Percentiles rank a stretch among this genome's conserved stretches.
Conservation (phyloP, 1,284 basidiomycete genomes). For the Ceratobasidium sp. region DNA sequence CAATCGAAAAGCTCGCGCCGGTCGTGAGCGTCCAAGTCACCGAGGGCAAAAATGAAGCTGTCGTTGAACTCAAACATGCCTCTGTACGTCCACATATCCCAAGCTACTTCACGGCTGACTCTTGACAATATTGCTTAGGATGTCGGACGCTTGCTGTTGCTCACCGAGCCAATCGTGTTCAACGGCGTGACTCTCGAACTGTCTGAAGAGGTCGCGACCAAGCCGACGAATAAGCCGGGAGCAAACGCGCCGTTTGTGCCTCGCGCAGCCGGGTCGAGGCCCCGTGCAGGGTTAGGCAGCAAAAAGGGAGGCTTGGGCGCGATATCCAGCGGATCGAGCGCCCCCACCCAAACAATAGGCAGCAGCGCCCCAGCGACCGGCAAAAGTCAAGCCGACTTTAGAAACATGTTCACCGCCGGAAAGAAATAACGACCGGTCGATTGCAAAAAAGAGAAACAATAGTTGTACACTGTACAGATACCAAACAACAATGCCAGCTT, state of each 20-base stretch:
- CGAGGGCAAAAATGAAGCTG: constrained; percentile 67
- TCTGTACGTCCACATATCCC: constrained; percentile 60
- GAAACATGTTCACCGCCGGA: constrained; percentile 24
- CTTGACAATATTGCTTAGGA: constrained; percentile 59
- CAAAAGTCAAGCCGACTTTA: constrained; percentile 32
- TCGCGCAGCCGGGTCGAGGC: constrained; percentile 64
- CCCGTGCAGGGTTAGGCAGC: constrained; percentile 69
- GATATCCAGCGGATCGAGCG: background rate
- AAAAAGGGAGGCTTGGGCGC: constrained; percentile 34
- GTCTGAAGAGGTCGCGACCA: constrained; percentile 56
- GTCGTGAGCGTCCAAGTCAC: constrained; percentile 76
- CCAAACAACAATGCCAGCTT: constrained; percentile 1
- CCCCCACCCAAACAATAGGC: background rate
- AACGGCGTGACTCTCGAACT: constrained; percentile 63
- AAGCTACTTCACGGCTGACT: constrained; percentile 1
- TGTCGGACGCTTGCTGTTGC: constrained; percentile 75
- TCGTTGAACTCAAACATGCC: constrained; percentile 74
- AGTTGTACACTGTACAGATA: constrained; percentile 21
- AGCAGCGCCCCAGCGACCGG: background rate
- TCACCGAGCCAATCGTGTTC: constrained; percentile 70
- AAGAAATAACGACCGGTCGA: constrained; percentile 8
- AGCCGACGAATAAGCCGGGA: constrained; percentile 47
- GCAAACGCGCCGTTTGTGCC: constrained; percentile 66
- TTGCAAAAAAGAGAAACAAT: background rate
- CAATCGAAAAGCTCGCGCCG: constrained; percentile 74